These are phyloP conservation scores for Paecilomyces dactylethromorphus DNA, from an alignment of 2,329 filamentous ascomycete species.

Conservation along the genomic window DNA sequence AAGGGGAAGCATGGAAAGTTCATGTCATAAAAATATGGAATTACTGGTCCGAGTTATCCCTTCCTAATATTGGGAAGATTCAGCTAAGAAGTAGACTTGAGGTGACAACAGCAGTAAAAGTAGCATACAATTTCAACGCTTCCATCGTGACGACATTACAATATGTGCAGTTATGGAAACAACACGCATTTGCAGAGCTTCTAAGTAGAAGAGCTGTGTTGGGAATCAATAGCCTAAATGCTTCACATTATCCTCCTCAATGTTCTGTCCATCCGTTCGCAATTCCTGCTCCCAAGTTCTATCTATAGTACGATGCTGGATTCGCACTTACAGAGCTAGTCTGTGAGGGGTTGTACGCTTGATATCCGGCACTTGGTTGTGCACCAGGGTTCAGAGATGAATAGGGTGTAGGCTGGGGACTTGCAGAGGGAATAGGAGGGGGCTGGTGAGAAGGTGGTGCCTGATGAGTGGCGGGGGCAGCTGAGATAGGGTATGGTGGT, in stretches of 20 bases:
- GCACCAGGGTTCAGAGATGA: conserved; percentile 21
- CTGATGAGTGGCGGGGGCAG: conserved; percentile 18
- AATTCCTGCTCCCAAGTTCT: conserved; percentile 5
- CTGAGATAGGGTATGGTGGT: conserved; percentile 25
- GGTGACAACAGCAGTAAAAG: conserved; percentile 3
- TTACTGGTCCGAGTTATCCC: background rate
- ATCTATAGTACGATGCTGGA: conserved; percentile 34
- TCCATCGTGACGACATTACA: conserved; percentile 5
- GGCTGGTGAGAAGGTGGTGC: conserved; percentile 26
- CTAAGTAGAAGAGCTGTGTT: background rate
- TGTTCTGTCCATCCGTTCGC: background rate
- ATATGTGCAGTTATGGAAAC: conserved; percentile 2
- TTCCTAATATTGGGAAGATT: background rate
- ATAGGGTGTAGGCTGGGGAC: conserved; percentile 25
- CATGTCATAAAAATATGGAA: background rate
- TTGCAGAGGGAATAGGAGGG: conserved; percentile 26
- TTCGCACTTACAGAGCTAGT: conserved; percentile 24
- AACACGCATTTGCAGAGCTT: background rate
- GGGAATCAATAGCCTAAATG: background rate
- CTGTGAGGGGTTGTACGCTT: conserved; percentile 31
- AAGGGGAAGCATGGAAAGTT: too few species aligned
- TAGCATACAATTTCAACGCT: conserved; percentile 8
- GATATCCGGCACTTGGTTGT: conserved; percentile 22
- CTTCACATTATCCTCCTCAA: background rate
- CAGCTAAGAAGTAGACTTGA: background rate